A percentile compares a stretch with the other conserved stretches of the same genome.
Conservation (phyloP, 805 yeast genomes). For the Metschnikowia chrysomelidarum region DNA sequence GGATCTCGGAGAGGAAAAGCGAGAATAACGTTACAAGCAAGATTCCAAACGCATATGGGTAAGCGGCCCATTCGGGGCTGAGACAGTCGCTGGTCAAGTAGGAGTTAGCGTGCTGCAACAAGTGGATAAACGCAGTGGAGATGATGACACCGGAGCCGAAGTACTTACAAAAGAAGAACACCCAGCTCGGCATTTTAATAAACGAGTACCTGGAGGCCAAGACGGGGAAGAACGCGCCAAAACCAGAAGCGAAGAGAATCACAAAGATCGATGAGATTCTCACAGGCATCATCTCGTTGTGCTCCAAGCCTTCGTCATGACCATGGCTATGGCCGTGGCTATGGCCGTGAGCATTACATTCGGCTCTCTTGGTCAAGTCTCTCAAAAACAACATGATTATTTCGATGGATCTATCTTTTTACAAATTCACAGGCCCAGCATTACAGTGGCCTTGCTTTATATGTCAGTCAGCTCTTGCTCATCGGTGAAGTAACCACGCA, state of each 20-base stretch:
- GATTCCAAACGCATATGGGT: slow-evolving; percentile 57
- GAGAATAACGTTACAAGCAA: slow-evolving; percentile 48
- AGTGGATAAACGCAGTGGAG: slow-evolving; percentile 77
- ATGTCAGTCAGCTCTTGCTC: no score
- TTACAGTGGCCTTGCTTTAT: no score
- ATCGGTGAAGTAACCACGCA: no score
- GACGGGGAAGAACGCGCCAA: slow-evolving; percentile 63
- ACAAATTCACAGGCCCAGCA: no score
- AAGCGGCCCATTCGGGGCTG: slow-evolving; percentile 52
- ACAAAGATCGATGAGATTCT: slow-evolving; percentile 66
- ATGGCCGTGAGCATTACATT: slow-evolving; percentile 7
- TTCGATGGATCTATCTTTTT: no score
- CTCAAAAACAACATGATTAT: no score
- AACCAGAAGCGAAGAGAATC: slow-evolving; percentile 49
- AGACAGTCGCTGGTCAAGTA: slow-evolving; percentile 56
- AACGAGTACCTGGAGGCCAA: slow-evolving; percentile 58
- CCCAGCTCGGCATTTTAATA: slow-evolving; percentile 58
- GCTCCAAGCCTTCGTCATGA: slow-evolving; percentile 43
- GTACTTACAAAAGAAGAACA: slow-evolving; percentile 66
- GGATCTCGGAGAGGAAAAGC: slow-evolving; percentile 51
- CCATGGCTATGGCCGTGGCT: slow-evolving; percentile 14
- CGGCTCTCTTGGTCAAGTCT: no score
- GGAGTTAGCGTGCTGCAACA: slow-evolving; percentile 66
- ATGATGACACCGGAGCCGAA: slow-evolving; percentile 85
- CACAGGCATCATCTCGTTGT: slow-evolving; percentile 43